These are phyloP conservation scores for Fusarium lateritium DNA, from an alignment of 2,329 filamentous ascomycete genomes.

Conservation along the genomic window DNA sequence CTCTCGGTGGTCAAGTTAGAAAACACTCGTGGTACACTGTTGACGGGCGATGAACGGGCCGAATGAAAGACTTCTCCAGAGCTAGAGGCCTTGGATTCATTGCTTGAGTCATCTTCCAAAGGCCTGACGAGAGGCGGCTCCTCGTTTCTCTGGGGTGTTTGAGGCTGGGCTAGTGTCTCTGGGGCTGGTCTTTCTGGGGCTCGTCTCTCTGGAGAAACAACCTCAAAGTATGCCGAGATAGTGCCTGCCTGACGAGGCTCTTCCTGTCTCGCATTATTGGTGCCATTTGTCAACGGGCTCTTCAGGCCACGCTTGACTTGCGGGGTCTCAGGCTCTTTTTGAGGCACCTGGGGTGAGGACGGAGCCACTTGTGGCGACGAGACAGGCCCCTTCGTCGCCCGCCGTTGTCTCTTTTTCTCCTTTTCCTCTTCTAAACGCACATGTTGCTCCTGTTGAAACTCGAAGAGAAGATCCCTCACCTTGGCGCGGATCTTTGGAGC, in stretches of 20 bases:
- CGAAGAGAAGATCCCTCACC: constrained; percentile 77
- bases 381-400: constrained; percentile 47
- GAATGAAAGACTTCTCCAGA: constrained; percentile 42
- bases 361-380: constrained; percentile 35
- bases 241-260: constrained; percentile 13
- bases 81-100: constrained; percentile 38
- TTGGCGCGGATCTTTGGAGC: constrained; percentile 72
- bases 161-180: constrained; percentile 8
- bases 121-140: constrained; percentile 34
- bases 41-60: constrained; percentile 42
- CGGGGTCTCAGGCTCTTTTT: constrained; percentile 26
- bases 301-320: constrained; percentile 11
- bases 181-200: background rate
- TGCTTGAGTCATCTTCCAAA: constrained; percentile 40
- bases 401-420: constrained; percentile 53
- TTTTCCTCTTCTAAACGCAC: constrained; percentile 57
- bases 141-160: constrained; percentile 24
- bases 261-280: constrained; percentile 5
- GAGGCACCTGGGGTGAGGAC: constrained; percentile 36
- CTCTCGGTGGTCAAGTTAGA: constrained; percentile 29
- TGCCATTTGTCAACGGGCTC: constrained; percentile 22
- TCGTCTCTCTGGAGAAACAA: constrained; percentile 12
- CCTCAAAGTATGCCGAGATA: constrained; percentile 31
- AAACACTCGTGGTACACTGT: constrained; percentile 22
- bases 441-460: constrained; percentile 72